A percentile compares a stretch with the other conserved stretches of the same genome.
Conservation (phyloP, 306 rosid species). For the Potentilla sterilis region DNA sequence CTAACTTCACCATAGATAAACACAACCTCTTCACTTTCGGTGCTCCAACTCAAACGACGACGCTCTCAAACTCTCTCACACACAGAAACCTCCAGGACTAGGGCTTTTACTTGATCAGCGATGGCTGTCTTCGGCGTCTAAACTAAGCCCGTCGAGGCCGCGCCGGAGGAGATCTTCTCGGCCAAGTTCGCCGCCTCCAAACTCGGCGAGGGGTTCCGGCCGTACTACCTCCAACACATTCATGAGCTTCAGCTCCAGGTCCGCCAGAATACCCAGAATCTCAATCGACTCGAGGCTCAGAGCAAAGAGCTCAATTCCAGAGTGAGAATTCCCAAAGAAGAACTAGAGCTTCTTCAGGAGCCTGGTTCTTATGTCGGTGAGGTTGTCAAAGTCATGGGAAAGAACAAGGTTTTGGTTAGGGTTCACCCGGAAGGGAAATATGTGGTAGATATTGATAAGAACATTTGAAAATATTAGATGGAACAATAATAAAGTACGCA, state of each 20-base stretch:
- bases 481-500: too few relatives aligned
- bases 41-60: too few relatives aligned
- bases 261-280: constrained; percentile 90
- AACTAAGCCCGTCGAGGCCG: constrained; percentile 36
- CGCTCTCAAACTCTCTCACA: too few relatives aligned
- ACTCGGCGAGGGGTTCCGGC: constrained; percentile 93
- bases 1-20: too few relatives aligned
- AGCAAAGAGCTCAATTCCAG: constrained; percentile 87
- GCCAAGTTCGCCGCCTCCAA: constrained; percentile 48
- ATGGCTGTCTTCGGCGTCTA: constrained; percentile 49
- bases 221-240: constrained; percentile 85
- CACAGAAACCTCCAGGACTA: too few relatives aligned
- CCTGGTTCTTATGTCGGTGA: constrained; percentile 99
- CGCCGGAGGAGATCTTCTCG: constrained; percentile 67
- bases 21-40: too few relatives aligned
- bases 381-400: constrained; percentile 98
- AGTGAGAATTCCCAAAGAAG: constrained; percentile 99
- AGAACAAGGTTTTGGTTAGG: constrained; percentile 95
- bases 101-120: constrained; percentile 36
- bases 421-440: constrained; percentile 99
- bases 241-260: constrained; percentile 84
- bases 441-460: constrained; percentile 95
- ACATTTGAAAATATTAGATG: too few relatives aligned
- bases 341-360: constrained; percentile 94
- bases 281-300: constrained; percentile 97